phyloP scores from a whole-genome alignment of 129 eudicot species.

The Flaveria ramosissima region DNA sequence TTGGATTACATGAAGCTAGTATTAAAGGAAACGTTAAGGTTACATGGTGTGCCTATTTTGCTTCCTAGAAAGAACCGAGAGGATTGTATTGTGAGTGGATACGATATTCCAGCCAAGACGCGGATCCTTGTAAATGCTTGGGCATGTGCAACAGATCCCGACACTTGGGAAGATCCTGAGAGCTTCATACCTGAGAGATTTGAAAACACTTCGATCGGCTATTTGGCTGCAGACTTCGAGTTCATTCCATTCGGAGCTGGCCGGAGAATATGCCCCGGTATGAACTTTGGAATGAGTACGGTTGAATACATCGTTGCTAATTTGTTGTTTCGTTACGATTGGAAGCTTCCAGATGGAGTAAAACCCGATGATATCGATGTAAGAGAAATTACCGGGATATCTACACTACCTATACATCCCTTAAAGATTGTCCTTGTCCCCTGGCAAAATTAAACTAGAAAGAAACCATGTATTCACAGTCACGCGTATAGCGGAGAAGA shows the following conservation, averaged over 20 bases:
- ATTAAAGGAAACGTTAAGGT: not conserved
- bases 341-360: not conserved
- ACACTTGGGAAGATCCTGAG: not conserved
- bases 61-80: not conserved
- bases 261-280: not conserved
- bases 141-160: not conserved
- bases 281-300: not conserved
- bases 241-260: not conserved
- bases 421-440: not conserved
- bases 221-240: not conserved
- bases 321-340: not conserved
- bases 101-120: not conserved
- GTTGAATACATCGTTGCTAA: not conserved
- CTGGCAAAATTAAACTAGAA: not conserved
- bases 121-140: not conserved
- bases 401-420: not conserved
- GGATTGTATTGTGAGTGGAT: not conserved
- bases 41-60: conserved; percentile 1
- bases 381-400: not conserved
- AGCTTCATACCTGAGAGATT: conserved; percentile 2
- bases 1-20: not conserved
- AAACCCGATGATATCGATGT: not conserved
- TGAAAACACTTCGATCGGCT: not conserved
- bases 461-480: not conserved
- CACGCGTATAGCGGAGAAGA: not conserved